Evolutionary conservation across 1,139 yeast species (phyloP).

Genomic region (Chernovozyma aurita): DNA sequence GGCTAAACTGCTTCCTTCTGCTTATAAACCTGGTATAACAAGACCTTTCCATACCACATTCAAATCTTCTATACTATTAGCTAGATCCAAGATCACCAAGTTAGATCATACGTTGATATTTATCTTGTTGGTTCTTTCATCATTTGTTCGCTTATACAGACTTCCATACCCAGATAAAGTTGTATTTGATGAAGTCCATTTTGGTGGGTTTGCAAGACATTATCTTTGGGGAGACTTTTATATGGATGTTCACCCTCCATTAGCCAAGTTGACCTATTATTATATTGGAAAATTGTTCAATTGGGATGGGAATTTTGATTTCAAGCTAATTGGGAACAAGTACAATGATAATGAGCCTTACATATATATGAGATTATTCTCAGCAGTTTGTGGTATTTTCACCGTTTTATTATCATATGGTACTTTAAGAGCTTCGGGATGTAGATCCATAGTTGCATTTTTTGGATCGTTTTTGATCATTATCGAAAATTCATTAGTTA

Average conservation of each 20-base stretch:
- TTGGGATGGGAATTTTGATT: slow-evolving; percentile 42
- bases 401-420: slow-evolving; percentile 44
- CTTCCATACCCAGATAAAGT: slow-evolving; percentile 66
- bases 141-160: slow-evolving; percentile 45
- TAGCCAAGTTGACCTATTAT: slow-evolving; percentile 46
- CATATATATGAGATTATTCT: slow-evolving; percentile 29
- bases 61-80: not conserved
- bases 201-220: slow-evolving; percentile 31
- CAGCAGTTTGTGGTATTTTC: slow-evolving; percentile 38
- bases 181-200: too few relatives aligned
- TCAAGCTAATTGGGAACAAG: slow-evolving; percentile 27
- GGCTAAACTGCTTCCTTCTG: too few relatives aligned
- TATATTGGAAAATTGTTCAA: slow-evolving; percentile 36
- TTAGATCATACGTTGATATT: slow-evolving; percentile 15
- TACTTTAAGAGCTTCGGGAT: slow-evolving; percentile 44
- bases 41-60: too few relatives aligned
- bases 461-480: slow-evolving; percentile 43
- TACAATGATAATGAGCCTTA: slow-evolving; percentile 26
- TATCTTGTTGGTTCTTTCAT: slow-evolving; percentile 17
- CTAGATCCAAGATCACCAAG: not conserved
- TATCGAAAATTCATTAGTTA: slow-evolving; percentile 51
- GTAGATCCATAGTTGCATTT: slow-evolving; percentile 38
- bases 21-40: too few relatives aligned
- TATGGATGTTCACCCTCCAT: slow-evolving; percentile 61
- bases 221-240: slow-evolving; percentile 61